phyloP scores from a whole-genome alignment of 148 eudicot genomes.

The Rhododendron molle region DNA sequence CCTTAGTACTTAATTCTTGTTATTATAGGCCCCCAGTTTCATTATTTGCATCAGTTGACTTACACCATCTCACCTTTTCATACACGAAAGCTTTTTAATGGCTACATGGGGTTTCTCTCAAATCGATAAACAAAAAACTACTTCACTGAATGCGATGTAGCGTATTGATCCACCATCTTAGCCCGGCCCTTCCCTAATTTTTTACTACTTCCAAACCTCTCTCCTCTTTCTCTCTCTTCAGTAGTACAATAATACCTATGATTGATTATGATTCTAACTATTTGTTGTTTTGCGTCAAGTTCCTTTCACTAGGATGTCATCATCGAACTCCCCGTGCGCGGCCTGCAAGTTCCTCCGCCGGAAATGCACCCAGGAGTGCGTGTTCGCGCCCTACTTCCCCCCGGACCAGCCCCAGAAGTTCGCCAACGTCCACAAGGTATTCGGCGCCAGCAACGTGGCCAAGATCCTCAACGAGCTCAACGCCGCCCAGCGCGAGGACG shows the following conservation, averaged over 20 bases:
- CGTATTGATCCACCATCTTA: background rate
- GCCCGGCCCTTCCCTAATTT: background rate
- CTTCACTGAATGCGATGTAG: background rate
- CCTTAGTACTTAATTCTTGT: background rate
- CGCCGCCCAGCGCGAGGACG: conserved; percentile 58
- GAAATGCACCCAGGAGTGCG: conserved; percentile 82
- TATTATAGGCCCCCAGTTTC: background rate
- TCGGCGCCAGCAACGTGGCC: conserved; percentile 79
- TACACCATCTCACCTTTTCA: background rate
- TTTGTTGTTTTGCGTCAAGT: background rate
- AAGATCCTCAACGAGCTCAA: conserved; percentile 61
- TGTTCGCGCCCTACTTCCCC: conserved; percentile 85
- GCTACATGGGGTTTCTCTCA: background rate
- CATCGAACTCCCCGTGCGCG: conserved; percentile 83
- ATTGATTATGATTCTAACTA: background rate
- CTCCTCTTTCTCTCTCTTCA: background rate
- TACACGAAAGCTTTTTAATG: background rate
- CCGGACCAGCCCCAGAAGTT: conserved; percentile 77
- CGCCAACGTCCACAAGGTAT: conserved; percentile 74
- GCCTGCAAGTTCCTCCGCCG: conserved; percentile 81
- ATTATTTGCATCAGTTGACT: background rate
- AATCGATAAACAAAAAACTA: background rate
- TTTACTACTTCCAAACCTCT: background rate
- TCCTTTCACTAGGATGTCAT: conserved; percentile 26
- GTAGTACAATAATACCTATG: background rate